Percentiles rank a stretch among this genome's conserved stretches.
Conservation (phyloP, 164 flowering plant species). For the Magnolia sinica region DNA sequence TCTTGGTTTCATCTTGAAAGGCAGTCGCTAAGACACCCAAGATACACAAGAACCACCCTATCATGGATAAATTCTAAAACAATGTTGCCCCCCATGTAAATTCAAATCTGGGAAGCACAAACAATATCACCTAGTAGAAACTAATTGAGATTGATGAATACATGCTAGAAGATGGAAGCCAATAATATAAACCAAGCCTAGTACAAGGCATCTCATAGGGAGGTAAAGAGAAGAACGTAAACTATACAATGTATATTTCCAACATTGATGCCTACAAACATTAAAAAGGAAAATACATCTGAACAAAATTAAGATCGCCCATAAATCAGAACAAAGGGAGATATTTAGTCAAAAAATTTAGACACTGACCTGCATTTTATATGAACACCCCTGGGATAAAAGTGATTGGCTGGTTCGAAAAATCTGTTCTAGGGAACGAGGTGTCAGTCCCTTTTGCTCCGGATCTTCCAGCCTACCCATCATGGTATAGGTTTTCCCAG, state of each 20-base stretch:
- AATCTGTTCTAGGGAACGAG: constrained; percentile 88
- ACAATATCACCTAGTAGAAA: not conserved
- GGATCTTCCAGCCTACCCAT: constrained; percentile 84
- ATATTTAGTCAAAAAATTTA: no score
- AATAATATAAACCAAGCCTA: not conserved
- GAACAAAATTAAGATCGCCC: no score
- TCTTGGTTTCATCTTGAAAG: not conserved
- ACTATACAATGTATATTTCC: no score
- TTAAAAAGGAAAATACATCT: no score
- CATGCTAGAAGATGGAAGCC: not conserved
- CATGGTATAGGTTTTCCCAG: constrained; percentile 96
- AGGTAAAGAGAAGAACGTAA: no score
- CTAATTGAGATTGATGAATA: not conserved
- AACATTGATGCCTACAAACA: no score
- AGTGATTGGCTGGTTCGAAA: constrained; percentile 76
- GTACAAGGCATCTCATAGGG: no score
- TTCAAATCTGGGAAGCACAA: not conserved
- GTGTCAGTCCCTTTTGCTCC: constrained; percentile 81
- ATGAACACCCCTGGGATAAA: constrained; percentile 83
- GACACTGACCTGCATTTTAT: constrained; percentile 78
- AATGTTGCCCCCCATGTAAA: not conserved
- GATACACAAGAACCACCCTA: no score
- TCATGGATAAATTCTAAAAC: no score
- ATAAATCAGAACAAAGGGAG: not conserved
- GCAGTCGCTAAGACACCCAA: not conserved